phyloP scores from a whole-genome alignment of 805 yeast species.

The Monosporozyma siamensis region DNA sequence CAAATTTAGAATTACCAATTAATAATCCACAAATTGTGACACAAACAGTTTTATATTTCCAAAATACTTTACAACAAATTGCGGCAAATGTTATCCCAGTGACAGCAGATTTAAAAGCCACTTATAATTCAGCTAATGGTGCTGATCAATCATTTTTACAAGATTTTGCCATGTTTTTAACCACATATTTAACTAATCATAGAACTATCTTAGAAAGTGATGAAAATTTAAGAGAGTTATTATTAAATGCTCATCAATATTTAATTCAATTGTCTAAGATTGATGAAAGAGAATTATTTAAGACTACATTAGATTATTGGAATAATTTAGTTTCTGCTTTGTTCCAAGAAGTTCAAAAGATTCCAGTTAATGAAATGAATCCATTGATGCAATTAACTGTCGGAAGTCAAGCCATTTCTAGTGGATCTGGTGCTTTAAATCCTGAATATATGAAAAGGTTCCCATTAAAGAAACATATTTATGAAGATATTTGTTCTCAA shows the following conservation, averaged over 20 bases:
- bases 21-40: slow-evolving; percentile 33
- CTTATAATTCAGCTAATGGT: slow-evolving; percentile 67
- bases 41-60: slow-evolving; percentile 62
- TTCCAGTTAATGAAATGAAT: slow-evolving; percentile 62
- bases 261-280: slow-evolving; percentile 77
- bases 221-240: slow-evolving; percentile 45
- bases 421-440: slow-evolving; percentile 75
- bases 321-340: slow-evolving; percentile 70
- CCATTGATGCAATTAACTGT: slow-evolving; percentile 66
- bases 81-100: slow-evolving; percentile 57
- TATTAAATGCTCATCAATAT: slow-evolving; percentile 68
- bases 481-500: slow-evolving; percentile 67
- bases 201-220: slow-evolving; percentile 51
- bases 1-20: slow-evolving; percentile 52
- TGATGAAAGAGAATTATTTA: slow-evolving; percentile 92
- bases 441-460: slow-evolving; percentile 68
- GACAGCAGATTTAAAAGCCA: slow-evolving; percentile 56
- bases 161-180: slow-evolving; percentile 87
- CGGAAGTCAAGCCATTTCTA: slow-evolving; percentile 27
- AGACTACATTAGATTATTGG: slow-evolving; percentile 95
- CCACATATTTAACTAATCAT: slow-evolving; percentile 75
- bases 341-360: slow-evolving; percentile 73
- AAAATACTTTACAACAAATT: slow-evolving; percentile 62
- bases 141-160: slow-evolving; percentile 89
- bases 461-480: slow-evolving; percentile 80